Evolutionary conservation across 176 grass and related monocot genomes (phyloP).

Genomic region (Juncus effusus): DNA sequence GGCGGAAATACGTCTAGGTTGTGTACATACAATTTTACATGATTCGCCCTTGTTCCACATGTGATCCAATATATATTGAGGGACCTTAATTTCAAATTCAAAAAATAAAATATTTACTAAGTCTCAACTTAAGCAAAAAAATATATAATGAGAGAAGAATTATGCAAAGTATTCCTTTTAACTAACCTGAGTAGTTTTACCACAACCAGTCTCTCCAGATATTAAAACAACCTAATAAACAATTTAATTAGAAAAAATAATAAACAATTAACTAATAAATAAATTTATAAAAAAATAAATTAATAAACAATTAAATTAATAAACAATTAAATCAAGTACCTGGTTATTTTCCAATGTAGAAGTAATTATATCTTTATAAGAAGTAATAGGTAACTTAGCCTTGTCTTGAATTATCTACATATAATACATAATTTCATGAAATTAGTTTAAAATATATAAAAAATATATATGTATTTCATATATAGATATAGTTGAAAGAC

Average conservation of each 20-base stretch:
- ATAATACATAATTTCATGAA: slow-evolving; percentile 35
- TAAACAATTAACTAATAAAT: slow-evolving; percentile 24
- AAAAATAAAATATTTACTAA: slow-evolving; percentile 13
- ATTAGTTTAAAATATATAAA: not conserved
- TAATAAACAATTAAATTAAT: slow-evolving; percentile 39
- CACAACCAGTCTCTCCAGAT: slow-evolving; percentile 94
- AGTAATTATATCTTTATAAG: slow-evolving; percentile 72
- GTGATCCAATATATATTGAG: slow-evolving; percentile 96
- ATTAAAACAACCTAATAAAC: slow-evolving; percentile 86
- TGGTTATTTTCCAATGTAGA: slow-evolving; percentile 73
- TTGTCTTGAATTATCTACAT: slow-evolving; percentile 63
- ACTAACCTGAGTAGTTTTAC: slow-evolving; percentile 99
- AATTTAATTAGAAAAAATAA: slow-evolving; percentile 34
- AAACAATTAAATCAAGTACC: slow-evolving; percentile 30
- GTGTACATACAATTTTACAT: slow-evolving; percentile 94
- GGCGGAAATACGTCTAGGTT: slow-evolving; percentile 91
- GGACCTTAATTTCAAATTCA: slow-evolving; percentile 54
- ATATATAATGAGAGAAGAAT: not conserved
- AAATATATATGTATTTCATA: slow-evolving; percentile 20
- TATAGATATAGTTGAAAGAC: slow-evolving; percentile 22
- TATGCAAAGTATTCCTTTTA: slow-evolving; percentile 14
- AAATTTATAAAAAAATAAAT: slow-evolving; percentile 97
- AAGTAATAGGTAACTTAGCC: slow-evolving; percentile 90
- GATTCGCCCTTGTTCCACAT: slow-evolving; percentile 81
- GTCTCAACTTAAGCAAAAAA: not conserved